Conservation (phyloP, 495 filamentous ascomycete genomes). For the Talaromyces borbonicus region DNA sequence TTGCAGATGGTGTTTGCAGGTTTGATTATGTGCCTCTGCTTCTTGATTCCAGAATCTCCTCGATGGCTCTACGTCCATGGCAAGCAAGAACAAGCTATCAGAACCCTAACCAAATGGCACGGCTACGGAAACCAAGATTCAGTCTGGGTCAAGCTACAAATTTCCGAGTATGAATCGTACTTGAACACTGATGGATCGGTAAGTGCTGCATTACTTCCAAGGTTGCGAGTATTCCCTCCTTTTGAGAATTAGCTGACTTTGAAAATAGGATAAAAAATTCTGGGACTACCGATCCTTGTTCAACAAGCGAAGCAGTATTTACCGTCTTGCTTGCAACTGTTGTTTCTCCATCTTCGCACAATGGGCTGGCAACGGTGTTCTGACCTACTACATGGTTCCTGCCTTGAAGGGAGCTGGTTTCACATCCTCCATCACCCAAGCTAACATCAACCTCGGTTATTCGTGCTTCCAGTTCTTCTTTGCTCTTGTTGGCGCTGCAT, state of each 20-base stretch:
- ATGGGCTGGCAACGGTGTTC: slow-evolving; percentile 24
- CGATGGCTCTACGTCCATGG: slow-evolving; percentile 37
- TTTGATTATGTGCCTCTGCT: slow-evolving; percentile 15
- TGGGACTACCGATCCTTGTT: slow-evolving; percentile 53
- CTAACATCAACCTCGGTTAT: slow-evolving; percentile 13
- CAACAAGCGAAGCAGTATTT: slow-evolving; percentile 42
- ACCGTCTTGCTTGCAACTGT: slow-evolving; percentile 45
- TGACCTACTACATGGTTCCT: slow-evolving; percentile 39
- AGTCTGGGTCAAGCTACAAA: slow-evolving; percentile 41
- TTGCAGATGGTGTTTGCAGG: slow-evolving; percentile 46
- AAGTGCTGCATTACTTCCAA: too few species aligned
- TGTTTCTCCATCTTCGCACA: slow-evolving; percentile 44
- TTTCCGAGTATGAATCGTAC: slow-evolving; percentile 44
- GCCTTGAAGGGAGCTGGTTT: slow-evolving; percentile 23
- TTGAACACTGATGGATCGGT: slow-evolving; percentile 38
- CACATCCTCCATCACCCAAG: slow-evolving; percentile 6
- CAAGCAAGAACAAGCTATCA: slow-evolving; percentile 37
- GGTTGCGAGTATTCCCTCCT: too few species aligned
- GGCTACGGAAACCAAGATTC: slow-evolving; percentile 40
- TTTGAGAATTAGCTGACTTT: too few species aligned
- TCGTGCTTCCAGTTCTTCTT: slow-evolving; percentile 10
- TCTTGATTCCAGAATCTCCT: slow-evolving; percentile 19
- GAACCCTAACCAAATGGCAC: slow-evolving; percentile 43
- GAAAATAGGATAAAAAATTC: slow-evolving; percentile 39
- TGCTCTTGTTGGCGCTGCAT: slow-evolving; percentile 42